Evolutionary conservation across 305 asterid species (phyloP), one percentile per base, ranked within the genome.

Genomic region (Fraxinus dipetala): DNA sequence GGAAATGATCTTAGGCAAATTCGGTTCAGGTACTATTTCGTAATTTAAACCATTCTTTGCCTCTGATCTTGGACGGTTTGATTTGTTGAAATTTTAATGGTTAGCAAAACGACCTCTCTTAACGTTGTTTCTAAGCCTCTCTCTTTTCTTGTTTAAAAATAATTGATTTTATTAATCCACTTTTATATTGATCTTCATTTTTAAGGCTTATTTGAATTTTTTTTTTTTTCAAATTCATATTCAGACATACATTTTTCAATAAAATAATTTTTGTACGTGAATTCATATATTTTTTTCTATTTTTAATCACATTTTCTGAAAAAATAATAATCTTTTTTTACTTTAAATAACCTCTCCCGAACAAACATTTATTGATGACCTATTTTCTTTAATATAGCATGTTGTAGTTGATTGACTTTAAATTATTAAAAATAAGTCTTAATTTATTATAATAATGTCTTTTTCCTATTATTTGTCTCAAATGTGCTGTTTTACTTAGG

Each of bases 1-100:
- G 98, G 97, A 70, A 95, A 95, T 70, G 99, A 95, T 86, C 97
- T 94, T n/a, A 95, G 93, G 93, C 89, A 97, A 72, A 95, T 95
- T 79, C 97, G 99, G 2, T 95, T 95, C 94, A 91, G 98, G 98
- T 90, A 86, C 77, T 13, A 67, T 78, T 87, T 78, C 31, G 82
- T 85, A 80, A 56, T 3, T 45, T 45, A 45, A 38, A 38, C 20
- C 6, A 7, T 43, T 67, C 56, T 31, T 75, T 45, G 72, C 34
- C 32, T 54, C n/a, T 72, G 30, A 10, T 28, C 28, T 69, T 84
- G 22, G 24, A 34, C 76, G 31, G 74, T 84, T 76, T 76, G 13
- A 70, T 28, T 84, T 28, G 73, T 79, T 18, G 72, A 67, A 24
- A 63, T 43, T 61, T 61, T 20, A 26, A 10, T 22, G 9, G 69